These are phyloP conservation scores for Vararia minispora DNA, from an alignment of 768 basidiomycete genomes.

Conservation along the genomic window DNA sequence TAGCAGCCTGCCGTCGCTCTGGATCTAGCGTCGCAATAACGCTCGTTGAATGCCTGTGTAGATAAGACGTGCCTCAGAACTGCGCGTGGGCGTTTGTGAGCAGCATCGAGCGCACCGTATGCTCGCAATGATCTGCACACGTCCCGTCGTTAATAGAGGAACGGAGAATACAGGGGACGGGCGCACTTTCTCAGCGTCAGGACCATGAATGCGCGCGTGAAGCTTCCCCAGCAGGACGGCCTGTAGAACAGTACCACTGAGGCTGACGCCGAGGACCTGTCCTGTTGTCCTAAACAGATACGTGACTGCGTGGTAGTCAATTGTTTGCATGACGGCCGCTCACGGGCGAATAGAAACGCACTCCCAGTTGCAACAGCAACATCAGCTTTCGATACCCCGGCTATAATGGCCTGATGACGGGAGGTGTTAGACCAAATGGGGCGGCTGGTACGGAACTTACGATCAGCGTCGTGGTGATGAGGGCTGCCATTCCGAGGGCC, in stretches of 20 bases:
- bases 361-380: slow-evolving; percentile 87
- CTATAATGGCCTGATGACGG: slow-evolving; percentile 66
- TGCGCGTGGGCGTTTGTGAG: slow-evolving; percentile 2
- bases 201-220: slow-evolving; percentile 63
- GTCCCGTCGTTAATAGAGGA: slow-evolving; percentile 4
- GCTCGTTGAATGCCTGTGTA: slow-evolving; percentile 52
- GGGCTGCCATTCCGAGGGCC: slow-evolving; percentile 74
- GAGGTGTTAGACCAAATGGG: slow-evolving; percentile 1
- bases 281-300: slow-evolving; percentile 92
- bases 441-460: slow-evolving; percentile 30
- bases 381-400: slow-evolving; percentile 67
- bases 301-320: slow-evolving; percentile 43
- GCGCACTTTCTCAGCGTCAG: slow-evolving; percentile 60
- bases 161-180: slow-evolving; percentile 9
- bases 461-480: slow-evolving; percentile 81
- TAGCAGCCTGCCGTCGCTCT: slow-evolving; percentile 43
- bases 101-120: slow-evolving; percentile 37
- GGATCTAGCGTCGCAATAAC: slow-evolving; percentile 60
- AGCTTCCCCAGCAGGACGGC: slow-evolving; percentile 63
- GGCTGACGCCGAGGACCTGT: slow-evolving; percentile 89
- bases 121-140: slow-evolving; percentile 53
- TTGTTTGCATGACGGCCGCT: background rate
- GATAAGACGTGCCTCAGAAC: background rate
- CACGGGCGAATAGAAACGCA: slow-evolving; percentile 35
- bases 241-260: slow-evolving; percentile 80